Conservation (phyloP, 768 basidiomycete genomes). For the Collybia mongolica region DNA sequence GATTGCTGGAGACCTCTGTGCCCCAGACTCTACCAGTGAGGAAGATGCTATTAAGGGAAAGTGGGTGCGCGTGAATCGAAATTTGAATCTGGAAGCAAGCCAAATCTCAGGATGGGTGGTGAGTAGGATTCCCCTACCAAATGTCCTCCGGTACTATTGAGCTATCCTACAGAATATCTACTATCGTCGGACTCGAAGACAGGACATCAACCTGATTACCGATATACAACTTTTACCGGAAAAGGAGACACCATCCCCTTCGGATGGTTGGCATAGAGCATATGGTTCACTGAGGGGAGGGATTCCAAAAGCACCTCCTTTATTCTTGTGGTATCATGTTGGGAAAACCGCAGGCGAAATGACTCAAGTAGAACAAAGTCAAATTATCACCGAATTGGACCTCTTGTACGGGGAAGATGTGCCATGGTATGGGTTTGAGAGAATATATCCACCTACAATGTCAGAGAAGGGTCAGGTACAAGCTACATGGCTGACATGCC, state of each 20-base stretch:
- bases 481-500: conserved; percentile 63
- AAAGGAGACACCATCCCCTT: conserved; percentile 45
- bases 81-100: conserved; percentile 69
- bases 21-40: conserved; percentile 66
- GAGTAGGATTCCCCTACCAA: conserved; percentile 16
- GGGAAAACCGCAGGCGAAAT: conserved; percentile 66
- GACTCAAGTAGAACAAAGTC: conserved; percentile 50
- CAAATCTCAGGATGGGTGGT: conserved; percentile 59
- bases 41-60: conserved; percentile 76
- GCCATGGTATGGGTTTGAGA: conserved; percentile 87
- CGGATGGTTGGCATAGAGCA: conserved; percentile 64
- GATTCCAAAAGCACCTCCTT: conserved; percentile 48
- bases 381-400: conserved; percentile 90
- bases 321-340: conserved; percentile 78
- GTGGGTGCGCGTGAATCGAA: conserved; percentile 87
- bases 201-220: conserved; percentile 78
- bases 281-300: conserved; percentile 64
- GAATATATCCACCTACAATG: conserved; percentile 60
- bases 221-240: conserved; percentile 66
- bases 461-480: conserved; percentile 38
- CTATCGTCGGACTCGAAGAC: conserved; percentile 82
- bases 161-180: conserved; percentile 53
- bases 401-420: conserved; percentile 81
- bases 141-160: conserved; percentile 1
- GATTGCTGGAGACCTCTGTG: conserved; percentile 58